Percentiles rank a stretch among this genome's conserved stretches.
phyloP scores from a whole-genome alignment of 768 basidiomycete species.

The Mycena filopes region DNA sequence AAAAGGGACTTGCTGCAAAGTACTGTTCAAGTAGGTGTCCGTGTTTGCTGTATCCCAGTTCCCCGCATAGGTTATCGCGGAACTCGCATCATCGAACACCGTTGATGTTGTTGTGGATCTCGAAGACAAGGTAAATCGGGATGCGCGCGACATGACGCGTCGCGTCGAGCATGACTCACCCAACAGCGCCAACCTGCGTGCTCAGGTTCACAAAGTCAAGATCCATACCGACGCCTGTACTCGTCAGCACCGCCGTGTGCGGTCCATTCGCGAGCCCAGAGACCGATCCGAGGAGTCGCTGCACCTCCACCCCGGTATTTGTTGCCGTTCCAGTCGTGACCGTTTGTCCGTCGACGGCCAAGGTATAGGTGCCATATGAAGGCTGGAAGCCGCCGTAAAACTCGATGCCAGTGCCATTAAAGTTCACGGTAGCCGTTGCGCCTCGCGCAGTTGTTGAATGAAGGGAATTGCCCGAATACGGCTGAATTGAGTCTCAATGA shows the following conservation, averaged over 20 bases:
- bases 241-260: conserved; percentile 61
- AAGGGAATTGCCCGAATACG: conserved; percentile 56
- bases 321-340: conserved; percentile 49
- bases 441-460: conserved; percentile 56
- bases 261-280: conserved; percentile 54
- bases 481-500: conserved; percentile 36
- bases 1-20: conserved; percentile 53
- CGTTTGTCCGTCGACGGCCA: conserved; percentile 56
- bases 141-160: not conserved
- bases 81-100: conserved; percentile 54
- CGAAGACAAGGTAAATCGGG: conserved; percentile 15
- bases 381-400: conserved; percentile 59
- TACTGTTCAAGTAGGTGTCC: conserved; percentile 46
- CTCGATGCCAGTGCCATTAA: conserved; percentile 65
- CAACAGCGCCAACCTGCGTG: conserved; percentile 48
- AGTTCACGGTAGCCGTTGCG: conserved; percentile 61
- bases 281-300: conserved; percentile 56
- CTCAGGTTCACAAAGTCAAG: conserved; percentile 61
- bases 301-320: conserved; percentile 38
- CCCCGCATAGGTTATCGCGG: conserved; percentile 53
- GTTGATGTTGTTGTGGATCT: conserved; percentile 41
- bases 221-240: conserved; percentile 57
- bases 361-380: conserved; percentile 57
- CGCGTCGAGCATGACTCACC: conserved; percentile 42
- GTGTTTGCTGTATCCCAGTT: conserved; percentile 48